These are phyloP conservation scores for Bryum argenteum DNA, from an alignment of 225 moss, liverwort and hornwort genomes.

Conservation along the genomic window DNA sequence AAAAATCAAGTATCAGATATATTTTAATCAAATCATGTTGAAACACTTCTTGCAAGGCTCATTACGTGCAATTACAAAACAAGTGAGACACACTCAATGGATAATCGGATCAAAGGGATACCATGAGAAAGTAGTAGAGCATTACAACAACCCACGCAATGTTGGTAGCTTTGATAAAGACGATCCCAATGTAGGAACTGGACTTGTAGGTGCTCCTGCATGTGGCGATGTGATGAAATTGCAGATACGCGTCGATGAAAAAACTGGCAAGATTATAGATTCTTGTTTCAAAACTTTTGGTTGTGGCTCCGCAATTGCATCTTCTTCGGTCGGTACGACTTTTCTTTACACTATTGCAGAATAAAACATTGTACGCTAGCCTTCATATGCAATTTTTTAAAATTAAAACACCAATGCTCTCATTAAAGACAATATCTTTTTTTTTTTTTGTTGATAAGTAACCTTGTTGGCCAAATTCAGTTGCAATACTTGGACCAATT, in stretches of 20 bases:
- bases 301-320: constrained; percentile 81
- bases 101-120: constrained; percentile 30
- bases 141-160: constrained; percentile 81
- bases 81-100: not conserved
- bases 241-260: constrained; percentile 75
- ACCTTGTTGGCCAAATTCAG: not conserved
- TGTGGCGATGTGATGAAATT: constrained; percentile 91
- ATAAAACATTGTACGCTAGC: too few species aligned
- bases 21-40: constrained; percentile 9
- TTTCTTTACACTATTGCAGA: not conserved
- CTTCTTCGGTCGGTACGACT: constrained; percentile 72
- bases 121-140: constrained; percentile 82
- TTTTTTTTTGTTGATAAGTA: too few species aligned
- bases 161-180: constrained; percentile 79
- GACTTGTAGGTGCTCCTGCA: constrained; percentile 76
- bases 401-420: too few species aligned
- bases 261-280: constrained; percentile 76
- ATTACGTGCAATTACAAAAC: not conserved
- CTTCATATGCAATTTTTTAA: too few species aligned
- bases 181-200: constrained; percentile 76
- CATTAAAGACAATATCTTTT: too few species aligned
- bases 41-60: not conserved
- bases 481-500: not conserved
- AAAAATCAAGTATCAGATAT: too few species aligned
- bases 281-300: constrained; percentile 88